Percentiles rank a stretch among this genome's conserved stretches.
Conservation (phyloP, 2,329 filamentous ascomycete species). For the Sporothrix euskadiensis region DNA sequence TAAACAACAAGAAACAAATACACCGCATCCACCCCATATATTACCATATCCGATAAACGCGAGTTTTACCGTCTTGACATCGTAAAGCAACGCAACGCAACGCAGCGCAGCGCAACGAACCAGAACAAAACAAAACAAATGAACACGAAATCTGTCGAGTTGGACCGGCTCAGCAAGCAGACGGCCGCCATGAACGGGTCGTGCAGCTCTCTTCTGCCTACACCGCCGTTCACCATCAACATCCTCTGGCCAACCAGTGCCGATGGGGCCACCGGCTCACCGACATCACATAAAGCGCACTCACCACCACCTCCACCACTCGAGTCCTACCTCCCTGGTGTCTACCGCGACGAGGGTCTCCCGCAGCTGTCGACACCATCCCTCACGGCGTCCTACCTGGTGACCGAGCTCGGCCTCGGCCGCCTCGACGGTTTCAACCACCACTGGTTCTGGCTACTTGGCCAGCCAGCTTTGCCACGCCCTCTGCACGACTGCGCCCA, state of each 20-base stretch:
- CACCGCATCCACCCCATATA: too few species aligned
- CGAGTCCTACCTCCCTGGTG: constrained; percentile 30
- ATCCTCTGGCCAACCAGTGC: constrained; percentile 21
- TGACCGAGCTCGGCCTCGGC: constrained; percentile 32
- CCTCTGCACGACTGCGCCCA: constrained; percentile 34
- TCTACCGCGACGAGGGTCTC: constrained; percentile 29
- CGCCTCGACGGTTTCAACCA: constrained; percentile 32
- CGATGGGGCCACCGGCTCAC: not conserved
- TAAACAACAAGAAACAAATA: not conserved
- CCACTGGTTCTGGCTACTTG: constrained; percentile 35
- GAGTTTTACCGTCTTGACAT: constrained; percentile 10
- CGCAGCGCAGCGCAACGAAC: not conserved
- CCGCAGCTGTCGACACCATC: constrained; percentile 25
- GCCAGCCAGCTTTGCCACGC: constrained; percentile 32
- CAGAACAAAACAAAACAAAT: not conserved
- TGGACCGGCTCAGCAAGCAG: not conserved
- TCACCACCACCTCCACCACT: constrained; percentile 18
- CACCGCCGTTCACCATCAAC: constrained; percentile 30
- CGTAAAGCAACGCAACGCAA: not conserved
- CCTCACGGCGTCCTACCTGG: constrained; percentile 29
- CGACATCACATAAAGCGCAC: not conserved
- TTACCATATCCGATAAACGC: not conserved
- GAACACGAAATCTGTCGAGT: not conserved
- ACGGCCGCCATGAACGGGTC: not conserved
- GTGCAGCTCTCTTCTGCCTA: constrained; percentile 8